A percentile compares a stretch with the other conserved stretches of the same genome.
These are phyloP conservation scores for Colletotrichum chrysophilum DNA, from an alignment of 2,329 filamentous ascomycete genomes.

Conservation along the genomic window DNA sequence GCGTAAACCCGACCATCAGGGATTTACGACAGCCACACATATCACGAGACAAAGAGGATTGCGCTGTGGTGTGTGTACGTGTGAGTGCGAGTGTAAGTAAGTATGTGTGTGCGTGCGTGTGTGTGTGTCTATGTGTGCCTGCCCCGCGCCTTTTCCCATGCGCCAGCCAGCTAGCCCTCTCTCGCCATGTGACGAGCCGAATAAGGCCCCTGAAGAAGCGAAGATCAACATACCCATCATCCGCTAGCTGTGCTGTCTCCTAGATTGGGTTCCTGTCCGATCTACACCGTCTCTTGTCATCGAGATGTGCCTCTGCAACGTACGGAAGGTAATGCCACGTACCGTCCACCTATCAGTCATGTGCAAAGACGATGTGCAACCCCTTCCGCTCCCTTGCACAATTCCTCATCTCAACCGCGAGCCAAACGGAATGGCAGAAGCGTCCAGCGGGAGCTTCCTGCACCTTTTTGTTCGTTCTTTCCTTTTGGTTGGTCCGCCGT, in stretches of 20 bases:
- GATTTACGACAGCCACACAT: not conserved
- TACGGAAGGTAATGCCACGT: not conserved
- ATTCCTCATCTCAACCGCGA: not conserved
- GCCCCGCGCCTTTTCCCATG: not conserved
- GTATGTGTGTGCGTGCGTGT: not conserved
- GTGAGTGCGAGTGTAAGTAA: not conserved
- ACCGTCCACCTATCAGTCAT: not conserved
- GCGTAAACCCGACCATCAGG: not conserved
- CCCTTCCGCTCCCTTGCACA: not conserved
- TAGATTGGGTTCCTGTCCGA: not conserved
- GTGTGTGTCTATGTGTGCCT: too few species aligned
- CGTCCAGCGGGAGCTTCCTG: not conserved
- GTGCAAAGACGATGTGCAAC: not conserved
- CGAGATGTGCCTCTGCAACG: not conserved
- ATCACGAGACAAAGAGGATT: not conserved
- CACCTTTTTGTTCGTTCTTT: not conserved
- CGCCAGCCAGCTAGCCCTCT: not conserved
- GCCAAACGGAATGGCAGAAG: not conserved
- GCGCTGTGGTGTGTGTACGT: not conserved
- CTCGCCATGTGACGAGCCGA: constrained; percentile 1
- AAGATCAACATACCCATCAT: not conserved
- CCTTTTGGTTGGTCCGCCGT: not conserved
- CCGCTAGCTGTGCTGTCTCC: not conserved
- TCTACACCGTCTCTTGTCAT: not conserved
- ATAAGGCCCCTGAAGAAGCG: not conserved